Evolutionary conservation across 768 basidiomycete genomes (phyloP).

Genomic region (Chlorophyllum brunneum): DNA sequence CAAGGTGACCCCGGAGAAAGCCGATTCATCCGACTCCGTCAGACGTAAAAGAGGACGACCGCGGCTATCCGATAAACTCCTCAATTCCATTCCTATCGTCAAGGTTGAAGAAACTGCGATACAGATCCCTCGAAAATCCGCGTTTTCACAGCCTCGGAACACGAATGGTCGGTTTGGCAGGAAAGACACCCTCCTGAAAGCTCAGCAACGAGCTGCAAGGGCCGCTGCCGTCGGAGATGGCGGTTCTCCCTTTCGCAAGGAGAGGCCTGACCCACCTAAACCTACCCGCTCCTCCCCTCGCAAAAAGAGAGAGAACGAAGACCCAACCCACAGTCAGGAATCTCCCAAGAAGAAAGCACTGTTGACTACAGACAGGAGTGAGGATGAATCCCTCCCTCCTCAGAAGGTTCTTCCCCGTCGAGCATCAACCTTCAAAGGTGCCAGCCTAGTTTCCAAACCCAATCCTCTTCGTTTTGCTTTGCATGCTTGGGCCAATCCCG

Average conservation of each 20-base stretch:
- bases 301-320: conserved; percentile 30
- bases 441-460: conserved; percentile 50
- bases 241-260: conserved; percentile 2
- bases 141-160: conserved; percentile 55
- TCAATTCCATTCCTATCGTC: conserved; percentile 24
- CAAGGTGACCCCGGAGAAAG: conserved; percentile 8
- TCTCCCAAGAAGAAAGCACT: conserved; percentile 29
- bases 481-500: conserved; percentile 50
- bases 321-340: conserved; percentile 30
- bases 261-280: conserved; percentile 24
- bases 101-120: conserved; percentile 27
- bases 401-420: conserved; percentile 40
- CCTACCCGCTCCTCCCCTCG: conserved; percentile 20
- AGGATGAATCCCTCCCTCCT: conserved; percentile 18
- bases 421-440: conserved; percentile 37
- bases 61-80: conserved; percentile 23
- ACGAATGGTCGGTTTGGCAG: conserved; percentile 66
- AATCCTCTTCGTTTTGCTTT: conserved; percentile 60
- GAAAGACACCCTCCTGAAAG: conserved; percentile 36
- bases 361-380: conserved; percentile 18
- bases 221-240: neutral
- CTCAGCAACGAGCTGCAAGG: conserved; percentile 27
- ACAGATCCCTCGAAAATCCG: conserved; percentile 34
- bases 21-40: conserved; percentile 15
- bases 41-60: conserved; percentile 43